Evolutionary conservation across 2,329 filamentous ascomycete genomes (phyloP), one percentile per base, ranked within the genome.

Genomic region (Ophiostoma populinum): DNA sequence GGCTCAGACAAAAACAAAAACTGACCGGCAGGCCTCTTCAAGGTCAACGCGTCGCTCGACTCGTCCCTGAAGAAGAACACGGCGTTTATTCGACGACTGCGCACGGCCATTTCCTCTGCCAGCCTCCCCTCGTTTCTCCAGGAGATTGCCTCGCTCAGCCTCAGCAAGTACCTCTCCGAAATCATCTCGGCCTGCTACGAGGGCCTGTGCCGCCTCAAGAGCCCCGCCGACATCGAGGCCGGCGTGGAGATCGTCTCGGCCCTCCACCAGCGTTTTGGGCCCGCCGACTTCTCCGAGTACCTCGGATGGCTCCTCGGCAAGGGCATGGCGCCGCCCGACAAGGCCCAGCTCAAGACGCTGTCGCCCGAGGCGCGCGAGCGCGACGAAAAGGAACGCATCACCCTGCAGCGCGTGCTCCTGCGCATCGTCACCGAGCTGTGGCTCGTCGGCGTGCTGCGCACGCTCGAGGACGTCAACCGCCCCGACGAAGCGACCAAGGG

Each of bases 1-100:
- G 44, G 32, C 36, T 17, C 18, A 17, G n/a, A 27, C n/a, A 16
- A 24, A 12, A 24, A 12, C 36, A 33, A 21, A 34, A 16, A 27
- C 19, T 9, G 17, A 24, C 6, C 11, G 4, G 12, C 33, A 92
- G 85, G 81, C 62, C 61, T 92, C 42, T 83, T 92, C 50, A 58
- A 71, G 36, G 75, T 90, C 46, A 75, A 72, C 55, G 69, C 70
- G 51, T 79, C 80, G 20, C 76, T 95, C 50, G 87, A 95, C 56
- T 93, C 87, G 35, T 90, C 86, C 34, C 67, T 95, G 55, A 94
- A 93, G 62, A 95, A 94, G 64, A 95, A 95, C 50, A 95, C 87
- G 4, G 85, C 86, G 45, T 94, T 95, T 55, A 95, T 95, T 52
- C 94, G 93, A 59, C 82, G 87, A 50, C 67, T 95, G 37, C 81